Evolutionary conservation across 2,329 filamentous ascomycete genomes (phyloP).

Genomic region (Colletotrichum spaethianum): DNA sequence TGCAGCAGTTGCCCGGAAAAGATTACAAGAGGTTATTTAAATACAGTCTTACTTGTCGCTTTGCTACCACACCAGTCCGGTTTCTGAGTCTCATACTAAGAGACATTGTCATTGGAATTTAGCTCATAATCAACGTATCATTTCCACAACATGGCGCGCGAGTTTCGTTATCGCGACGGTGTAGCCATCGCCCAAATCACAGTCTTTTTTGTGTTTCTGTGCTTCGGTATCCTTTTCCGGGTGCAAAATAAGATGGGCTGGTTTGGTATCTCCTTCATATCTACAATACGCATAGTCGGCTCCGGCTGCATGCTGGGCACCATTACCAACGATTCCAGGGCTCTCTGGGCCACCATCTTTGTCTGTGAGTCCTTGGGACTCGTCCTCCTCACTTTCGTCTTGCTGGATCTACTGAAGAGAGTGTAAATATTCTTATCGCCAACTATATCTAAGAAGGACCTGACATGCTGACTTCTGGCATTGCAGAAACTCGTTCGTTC

Average conservation of each 20-base stretch:
- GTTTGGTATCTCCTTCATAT: slow-evolving; percentile 39
- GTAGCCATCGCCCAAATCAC: slow-evolving; percentile 35
- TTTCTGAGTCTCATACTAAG: neutral
- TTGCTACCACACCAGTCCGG: accelerated
- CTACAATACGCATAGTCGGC: slow-evolving; percentile 43
- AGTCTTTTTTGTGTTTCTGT: slow-evolving; percentile 13
- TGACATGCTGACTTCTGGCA: neutral
- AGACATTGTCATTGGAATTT: no score
- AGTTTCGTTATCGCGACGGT: slow-evolving; percentile 31
- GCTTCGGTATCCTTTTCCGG: slow-evolving; percentile 18
- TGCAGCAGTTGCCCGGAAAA: neutral
- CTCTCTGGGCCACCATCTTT: slow-evolving; percentile 43
- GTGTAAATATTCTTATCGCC: slow-evolving; percentile 14
- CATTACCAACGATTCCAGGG: slow-evolving; percentile 35
- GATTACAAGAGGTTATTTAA: neutral
- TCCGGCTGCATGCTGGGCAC: slow-evolving; percentile 43
- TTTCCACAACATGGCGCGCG: slow-evolving; percentile 7
- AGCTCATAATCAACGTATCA: neutral
- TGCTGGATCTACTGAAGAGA: slow-evolving; percentile 39
- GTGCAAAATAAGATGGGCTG: slow-evolving; percentile 29
- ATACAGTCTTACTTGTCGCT: accelerated
- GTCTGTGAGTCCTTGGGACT: slow-evolving; percentile 44
- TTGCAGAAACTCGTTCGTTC: slow-evolving; percentile 29
- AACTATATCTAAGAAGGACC: neutral
- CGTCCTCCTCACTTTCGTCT: slow-evolving; percentile 37